phyloP scores from a whole-genome alignment of 805 yeast species.

The Tetrapisispora namnaoensis region DNA sequence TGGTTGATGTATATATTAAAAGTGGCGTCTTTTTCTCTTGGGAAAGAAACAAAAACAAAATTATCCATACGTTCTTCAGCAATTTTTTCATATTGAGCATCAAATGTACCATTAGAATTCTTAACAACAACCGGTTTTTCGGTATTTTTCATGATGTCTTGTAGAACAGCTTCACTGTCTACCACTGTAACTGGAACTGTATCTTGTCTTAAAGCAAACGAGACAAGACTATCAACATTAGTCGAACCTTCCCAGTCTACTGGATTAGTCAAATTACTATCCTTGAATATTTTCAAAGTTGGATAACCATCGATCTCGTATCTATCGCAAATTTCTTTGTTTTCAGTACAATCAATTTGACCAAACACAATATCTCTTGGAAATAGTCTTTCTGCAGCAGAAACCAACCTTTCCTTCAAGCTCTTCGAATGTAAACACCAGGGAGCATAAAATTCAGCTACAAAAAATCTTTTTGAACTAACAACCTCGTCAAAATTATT shows the following conservation, averaged over 20 bases:
- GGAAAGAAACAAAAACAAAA: conserved; percentile 44
- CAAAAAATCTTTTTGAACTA: conserved; percentile 60
- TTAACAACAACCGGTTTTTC: conserved; percentile 37
- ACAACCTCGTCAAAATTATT: conserved; percentile 35
- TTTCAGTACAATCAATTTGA: conserved; percentile 66
- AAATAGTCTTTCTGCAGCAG: conserved; percentile 73
- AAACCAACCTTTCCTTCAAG: conserved; percentile 63
- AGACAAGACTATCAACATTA: conserved; percentile 29
- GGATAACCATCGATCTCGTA: conserved; percentile 53
- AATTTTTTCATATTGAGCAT: conserved; percentile 47
- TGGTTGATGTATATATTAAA: conserved; percentile 8
- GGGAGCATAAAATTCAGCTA: conserved; percentile 85
- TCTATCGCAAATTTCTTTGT: conserved; percentile 1
- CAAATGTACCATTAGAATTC: conserved; percentile 33
- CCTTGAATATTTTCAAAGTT: conserved; percentile 61
- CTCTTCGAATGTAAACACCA: conserved; percentile 96
- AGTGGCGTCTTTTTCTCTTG: conserved; percentile 21
- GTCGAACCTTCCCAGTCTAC: background rate
- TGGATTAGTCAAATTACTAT: conserved; percentile 29
- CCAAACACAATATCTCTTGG: conserved; percentile 34
- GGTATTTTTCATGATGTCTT: conserved; percentile 6
- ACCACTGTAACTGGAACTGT: conserved; percentile 23
- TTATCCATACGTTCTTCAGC: conserved; percentile 60
- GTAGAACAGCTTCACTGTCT: conserved; percentile 29
- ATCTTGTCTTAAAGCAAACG: conserved; percentile 37